Evolutionary conservation across 208 protist species (phyloP), one percentile per base, ranked within the genome.

Genomic region (Strigomonas galati): DNA sequence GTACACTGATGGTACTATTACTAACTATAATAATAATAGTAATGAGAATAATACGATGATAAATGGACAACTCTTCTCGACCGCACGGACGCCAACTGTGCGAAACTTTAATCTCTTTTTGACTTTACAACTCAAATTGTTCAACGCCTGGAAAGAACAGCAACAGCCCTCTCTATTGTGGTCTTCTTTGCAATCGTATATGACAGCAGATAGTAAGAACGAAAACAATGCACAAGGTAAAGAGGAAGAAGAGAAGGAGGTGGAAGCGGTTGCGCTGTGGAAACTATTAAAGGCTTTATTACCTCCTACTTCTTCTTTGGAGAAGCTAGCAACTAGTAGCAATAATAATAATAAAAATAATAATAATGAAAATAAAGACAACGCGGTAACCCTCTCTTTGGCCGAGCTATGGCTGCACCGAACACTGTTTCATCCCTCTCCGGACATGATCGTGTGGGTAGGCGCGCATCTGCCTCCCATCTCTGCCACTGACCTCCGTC

Each of bases 391-490:
- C 21, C 69, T 67, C 5, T 55, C 65, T 14, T 31, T 87, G 17
- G 74, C 66, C 2, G 24, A 61, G 2, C n/a, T 21, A 21, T 87
- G 81, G 81, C 66, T 83, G 40, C 53, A 63, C 40, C 49, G 60
- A 14, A 75, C 78, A 14, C 59, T 84, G 6, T 51, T 80, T n/a
- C 26, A 3, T 7, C 67, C 78, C 5, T 70, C 72, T 1, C 37
- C 59, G 12, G 2, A 27, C 12, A 30, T 88, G 6, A 21, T 81
- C 10, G 14, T 63, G 21, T 88, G 82, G 82, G n/a, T 79, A 10
- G 66, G 70, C 26, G 63, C 66, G 24, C 64, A 61, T 1, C 31
- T 77, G 2, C 35, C 35, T 4, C 35, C 35, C 35, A 40, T 40
- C 35, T 4, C 35, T 10, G 35, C 7, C 35, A 10, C 7, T 4